A percentile compares a stretch with the other conserved stretches of the same genome.
Conservation (phyloP, 176 grass and related monocot species). For the Oryza glumipatula region DNA sequence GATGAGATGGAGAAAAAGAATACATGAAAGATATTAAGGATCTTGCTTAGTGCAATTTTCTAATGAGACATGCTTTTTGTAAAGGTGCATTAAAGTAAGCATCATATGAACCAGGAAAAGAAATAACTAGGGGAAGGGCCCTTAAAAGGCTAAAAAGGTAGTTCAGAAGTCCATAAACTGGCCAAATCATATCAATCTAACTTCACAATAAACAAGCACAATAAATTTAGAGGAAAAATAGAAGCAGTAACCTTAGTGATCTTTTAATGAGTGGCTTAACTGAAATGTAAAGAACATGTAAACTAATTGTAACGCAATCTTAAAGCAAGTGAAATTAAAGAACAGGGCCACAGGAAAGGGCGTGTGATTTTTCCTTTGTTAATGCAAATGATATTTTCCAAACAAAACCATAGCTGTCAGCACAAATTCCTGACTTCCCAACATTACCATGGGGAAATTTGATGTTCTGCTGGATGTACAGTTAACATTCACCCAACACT, state of each 20-base stretch:
- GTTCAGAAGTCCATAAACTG: constrained; percentile 14
- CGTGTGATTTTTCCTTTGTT: not conserved
- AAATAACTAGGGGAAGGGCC: constrained; percentile 25
- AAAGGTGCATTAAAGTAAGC: constrained; percentile 32
- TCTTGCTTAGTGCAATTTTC: constrained; percentile 29
- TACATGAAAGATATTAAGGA: constrained; percentile 33
- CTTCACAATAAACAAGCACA: constrained; percentile 4
- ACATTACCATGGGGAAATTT: not conserved
- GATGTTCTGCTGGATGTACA: constrained; percentile 32
- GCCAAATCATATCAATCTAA: constrained; percentile 30
- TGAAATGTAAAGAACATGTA: not conserved
- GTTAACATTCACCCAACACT: not conserved
- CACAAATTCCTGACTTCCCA: not conserved
- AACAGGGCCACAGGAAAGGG: not conserved
- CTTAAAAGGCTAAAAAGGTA: constrained; percentile 41
- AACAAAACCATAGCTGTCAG: not conserved
- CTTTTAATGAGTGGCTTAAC: constrained; percentile 24
- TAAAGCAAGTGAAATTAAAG: constrained; percentile 7
- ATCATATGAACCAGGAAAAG: constrained; percentile 28
- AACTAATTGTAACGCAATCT: not conserved
- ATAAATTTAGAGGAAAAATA: constrained; percentile 16
- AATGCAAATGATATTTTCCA: not conserved
- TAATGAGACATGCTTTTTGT: constrained; percentile 26
- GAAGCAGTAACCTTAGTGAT: constrained; percentile 4
- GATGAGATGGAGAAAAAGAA: constrained; percentile 10